phyloP scores from a whole-genome alignment of 1,284 basidiomycete species.

The Ganoderma lingzhi region DNA sequence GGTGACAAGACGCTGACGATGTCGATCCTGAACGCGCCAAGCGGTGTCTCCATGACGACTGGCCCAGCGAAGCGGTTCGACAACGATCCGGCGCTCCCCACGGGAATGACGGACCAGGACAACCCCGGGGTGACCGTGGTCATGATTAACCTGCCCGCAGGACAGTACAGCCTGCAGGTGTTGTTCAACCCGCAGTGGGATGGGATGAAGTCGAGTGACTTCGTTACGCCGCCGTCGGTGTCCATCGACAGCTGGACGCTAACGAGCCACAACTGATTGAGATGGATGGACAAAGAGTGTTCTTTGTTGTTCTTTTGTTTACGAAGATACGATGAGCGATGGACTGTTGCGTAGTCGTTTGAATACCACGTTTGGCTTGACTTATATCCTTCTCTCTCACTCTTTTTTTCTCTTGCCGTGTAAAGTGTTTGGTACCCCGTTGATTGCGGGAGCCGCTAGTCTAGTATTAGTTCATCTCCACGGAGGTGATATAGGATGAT shows the following conservation, averaged over 20 bases:
- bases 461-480: not conserved
- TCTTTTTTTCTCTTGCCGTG: not conserved
- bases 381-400: not conserved
- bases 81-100: conserved; percentile 69
- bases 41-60: conserved; percentile 64
- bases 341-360: conserved; percentile 15
- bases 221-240: conserved; percentile 73
- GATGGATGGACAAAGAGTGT: conserved; percentile 28
- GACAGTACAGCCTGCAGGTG: conserved; percentile 78
- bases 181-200: conserved; percentile 90
- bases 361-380: conserved; percentile 8
- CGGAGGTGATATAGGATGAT: conserved; percentile 8
- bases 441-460: not conserved
- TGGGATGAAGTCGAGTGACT: conserved; percentile 63
- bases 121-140: conserved; percentile 88
- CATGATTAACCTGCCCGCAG: conserved; percentile 75
- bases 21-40: conserved; percentile 63
- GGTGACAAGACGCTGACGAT: conserved; percentile 62
- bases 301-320: conserved; percentile 16
- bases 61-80: conserved; percentile 60
- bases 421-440: conserved; percentile 3
- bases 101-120: conserved; percentile 65
- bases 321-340: conserved; percentile 17
- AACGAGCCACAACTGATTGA: conserved; percentile 65
- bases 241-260: conserved; percentile 74